Evolutionary conservation across 1,284 basidiomycete genomes (phyloP).

Genomic region (Vanrija pseudolonga): DNA sequence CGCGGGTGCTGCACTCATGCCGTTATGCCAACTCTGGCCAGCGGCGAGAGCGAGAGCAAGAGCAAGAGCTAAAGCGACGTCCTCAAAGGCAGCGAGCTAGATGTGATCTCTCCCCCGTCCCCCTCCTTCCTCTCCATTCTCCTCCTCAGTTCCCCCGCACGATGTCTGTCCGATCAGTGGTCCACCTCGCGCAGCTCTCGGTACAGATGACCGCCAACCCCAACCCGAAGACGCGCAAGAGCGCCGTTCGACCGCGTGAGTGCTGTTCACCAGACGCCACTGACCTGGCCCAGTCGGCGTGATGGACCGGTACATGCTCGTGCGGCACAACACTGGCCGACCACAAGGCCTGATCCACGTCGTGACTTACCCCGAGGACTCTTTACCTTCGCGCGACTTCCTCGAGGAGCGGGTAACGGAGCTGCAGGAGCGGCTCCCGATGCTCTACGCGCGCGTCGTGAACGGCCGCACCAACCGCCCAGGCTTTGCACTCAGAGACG

Average conservation of each 20-base stretch:
- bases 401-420: slow-evolving; percentile 22
- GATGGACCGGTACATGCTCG: slow-evolving; percentile 31
- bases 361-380: slow-evolving; percentile 17
- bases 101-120: no score
- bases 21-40: no score
- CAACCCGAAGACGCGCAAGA: neutral
- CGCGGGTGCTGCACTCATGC: no score
- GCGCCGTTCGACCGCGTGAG: slow-evolving; percentile 1
- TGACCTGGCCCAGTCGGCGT: slow-evolving; percentile 16
- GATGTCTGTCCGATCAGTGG: no score
- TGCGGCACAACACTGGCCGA: slow-evolving; percentile 25
- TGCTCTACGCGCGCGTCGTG: slow-evolving; percentile 19
- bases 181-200: no score
- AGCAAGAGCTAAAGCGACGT: no score
- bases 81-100: no score
- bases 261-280: neutral
- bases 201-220: no score
- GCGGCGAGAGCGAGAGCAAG: no score
- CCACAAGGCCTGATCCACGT: slow-evolving; percentile 21
- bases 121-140: no score
- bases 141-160: no score
- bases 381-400: slow-evolving; percentile 11
- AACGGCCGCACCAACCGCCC: slow-evolving; percentile 5
- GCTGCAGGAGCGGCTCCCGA: slow-evolving; percentile 32
- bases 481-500: neutral